These are phyloP conservation scores for Extremus antarcticus DNA, from an alignment of 495 filamentous ascomycete species.

Conservation along the genomic window DNA sequence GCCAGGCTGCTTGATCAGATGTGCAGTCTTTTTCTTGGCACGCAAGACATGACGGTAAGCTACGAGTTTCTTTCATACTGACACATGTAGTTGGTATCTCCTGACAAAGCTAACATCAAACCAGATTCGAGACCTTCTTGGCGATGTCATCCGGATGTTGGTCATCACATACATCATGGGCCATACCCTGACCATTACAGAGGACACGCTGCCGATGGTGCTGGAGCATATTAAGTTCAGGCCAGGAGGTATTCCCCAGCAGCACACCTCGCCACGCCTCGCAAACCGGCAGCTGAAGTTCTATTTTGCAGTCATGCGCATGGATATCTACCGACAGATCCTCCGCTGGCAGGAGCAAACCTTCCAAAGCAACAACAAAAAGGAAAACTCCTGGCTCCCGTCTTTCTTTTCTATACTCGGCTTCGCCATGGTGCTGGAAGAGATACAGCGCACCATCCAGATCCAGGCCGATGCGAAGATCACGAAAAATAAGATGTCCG, in stretches of 20 bases:
- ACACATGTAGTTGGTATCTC: background rate
- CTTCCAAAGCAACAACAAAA: constrained; percentile 21
- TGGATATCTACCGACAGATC: constrained; percentile 18
- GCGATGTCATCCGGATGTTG: constrained; percentile 27
- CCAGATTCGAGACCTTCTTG: constrained; percentile 21
- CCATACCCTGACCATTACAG: constrained; percentile 27
- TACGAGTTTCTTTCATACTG: no score
- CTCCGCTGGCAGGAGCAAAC: constrained; percentile 30
- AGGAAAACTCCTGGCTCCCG: constrained; percentile 26
- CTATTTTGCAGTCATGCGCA: constrained; percentile 28
- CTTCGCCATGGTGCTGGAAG: constrained; percentile 30
- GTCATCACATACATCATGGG: constrained; percentile 32
- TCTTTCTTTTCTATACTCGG: constrained; percentile 29
- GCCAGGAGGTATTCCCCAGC: constrained; percentile 7
- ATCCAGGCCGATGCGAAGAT: constrained; percentile 26
- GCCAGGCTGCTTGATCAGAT: constrained; percentile 25
- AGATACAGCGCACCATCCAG: constrained; percentile 30
- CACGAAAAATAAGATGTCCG: constrained; percentile 9
- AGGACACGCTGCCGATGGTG: constrained; percentile 17
- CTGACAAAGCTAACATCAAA: background rate
- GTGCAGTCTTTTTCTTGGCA: constrained; percentile 20
- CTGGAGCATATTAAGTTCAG: constrained; percentile 19
- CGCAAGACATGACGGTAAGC: constrained; percentile 24
- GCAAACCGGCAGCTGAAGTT: constrained; percentile 34
- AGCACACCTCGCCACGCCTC: constrained; percentile 27